Evolutionary conservation across 1,284 basidiomycete species (phyloP), one percentile per base, ranked within the genome.

Genomic region (Cutaneotrichosporon cutaneum): DNA sequence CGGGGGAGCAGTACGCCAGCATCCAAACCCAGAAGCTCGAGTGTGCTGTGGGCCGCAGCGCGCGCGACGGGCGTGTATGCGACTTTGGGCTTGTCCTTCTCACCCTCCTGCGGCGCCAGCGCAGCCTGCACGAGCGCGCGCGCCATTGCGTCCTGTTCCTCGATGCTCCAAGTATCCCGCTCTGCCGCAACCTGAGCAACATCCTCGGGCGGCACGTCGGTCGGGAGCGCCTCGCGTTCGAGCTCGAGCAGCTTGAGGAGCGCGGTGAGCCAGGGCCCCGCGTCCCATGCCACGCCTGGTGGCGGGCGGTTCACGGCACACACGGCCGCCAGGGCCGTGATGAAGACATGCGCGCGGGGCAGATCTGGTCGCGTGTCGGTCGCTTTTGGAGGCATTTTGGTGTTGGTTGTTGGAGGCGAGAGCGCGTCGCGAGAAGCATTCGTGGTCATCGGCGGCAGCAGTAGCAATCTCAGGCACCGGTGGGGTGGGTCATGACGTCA

Each of bases 31-130:
- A 82, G 72, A 1, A 78, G 56, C 10, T 66, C 44, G 16, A 80
- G 69, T 0, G 81, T 73, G 4, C 69, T 63, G 48, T 78, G 71
- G 8, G 75, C 67, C 50, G 79, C 68, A 0, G 77, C 74, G 5
- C 80, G 73, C 5, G 75, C 70, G 3, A 78, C 61, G 1, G 82
- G 78, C 0, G 79, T 77, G 58, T 82, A 82, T 33, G 64, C 63
- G 9, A 78, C 58, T 7, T 42, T 52, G 2, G 62, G 58, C 54
- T 24, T 16, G 11, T 61, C 56, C 33, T 67, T 66, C 11, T 55
- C 54, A 16, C 70, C 54, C 27, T 66, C 64, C 13, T 22, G 22
- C 45, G 58, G 50, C 27, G 73, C 73, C 42, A 78, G 65, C 55
- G 70, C 71, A 8, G 74, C 74, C 56, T 76, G 74, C 10, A 77